phyloP scores from a whole-genome alignment of 2,329 filamentous ascomycete species.

The Simplicillium sp. region DNA sequence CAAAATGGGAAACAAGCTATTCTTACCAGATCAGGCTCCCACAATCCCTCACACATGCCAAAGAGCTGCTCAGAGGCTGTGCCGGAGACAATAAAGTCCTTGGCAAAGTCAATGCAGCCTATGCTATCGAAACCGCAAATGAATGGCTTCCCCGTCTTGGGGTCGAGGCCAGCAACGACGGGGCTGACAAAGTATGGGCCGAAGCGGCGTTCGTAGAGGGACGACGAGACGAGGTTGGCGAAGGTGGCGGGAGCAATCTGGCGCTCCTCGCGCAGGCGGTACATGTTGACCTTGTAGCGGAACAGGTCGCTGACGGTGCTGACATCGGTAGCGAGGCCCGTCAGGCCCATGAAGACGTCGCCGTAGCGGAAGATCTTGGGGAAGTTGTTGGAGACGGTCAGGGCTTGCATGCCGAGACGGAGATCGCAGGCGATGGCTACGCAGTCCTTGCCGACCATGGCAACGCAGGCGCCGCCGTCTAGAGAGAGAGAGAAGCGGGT shows the following conservation, averaged over 20 bases:
- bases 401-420: slow-evolving; percentile 87
- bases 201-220: slow-evolving; percentile 90
- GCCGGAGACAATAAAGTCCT: slow-evolving; percentile 97
- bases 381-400: slow-evolving; percentile 99
- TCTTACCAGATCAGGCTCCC: slow-evolving; percentile 92
- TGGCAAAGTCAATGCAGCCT: slow-evolving; percentile 98
- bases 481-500: slow-evolving; percentile 12
- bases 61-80: slow-evolving; percentile 97
- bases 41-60: slow-evolving; percentile 95
- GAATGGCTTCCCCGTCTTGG: slow-evolving; percentile 88
- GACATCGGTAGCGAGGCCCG: slow-evolving; percentile 93
- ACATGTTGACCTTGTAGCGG: slow-evolving; percentile 99
- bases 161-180: slow-evolving; percentile 89
- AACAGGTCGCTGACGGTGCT: slow-evolving; percentile 92
- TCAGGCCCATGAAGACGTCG: slow-evolving; percentile 89
- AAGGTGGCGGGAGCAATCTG: slow-evolving; percentile 91
- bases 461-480: slow-evolving; percentile 89
- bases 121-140: slow-evolving; percentile 99
- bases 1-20: slow-evolving; percentile 1
- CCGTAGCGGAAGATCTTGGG: slow-evolving; percentile 99
- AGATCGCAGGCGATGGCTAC: slow-evolving; percentile 99
- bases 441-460: slow-evolving; percentile 99
- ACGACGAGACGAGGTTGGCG: slow-evolving; percentile 87
- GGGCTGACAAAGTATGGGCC: slow-evolving; percentile 94
- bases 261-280: slow-evolving; percentile 95